phyloP scores from a whole-genome alignment of 352 stramenopile species.

The Vaucheria bursata region DNA sequence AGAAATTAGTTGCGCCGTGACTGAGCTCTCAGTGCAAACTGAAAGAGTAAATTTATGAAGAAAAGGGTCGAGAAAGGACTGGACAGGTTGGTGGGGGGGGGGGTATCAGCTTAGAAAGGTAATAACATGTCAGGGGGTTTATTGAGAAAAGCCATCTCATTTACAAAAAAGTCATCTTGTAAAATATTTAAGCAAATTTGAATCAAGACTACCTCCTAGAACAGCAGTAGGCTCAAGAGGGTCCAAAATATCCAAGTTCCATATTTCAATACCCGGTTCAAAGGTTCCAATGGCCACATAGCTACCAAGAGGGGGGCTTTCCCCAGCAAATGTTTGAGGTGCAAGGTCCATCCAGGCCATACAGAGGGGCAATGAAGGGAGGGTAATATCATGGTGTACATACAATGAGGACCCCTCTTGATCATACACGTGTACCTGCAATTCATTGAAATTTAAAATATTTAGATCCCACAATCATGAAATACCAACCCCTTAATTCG shows the following conservation, averaged over 20 bases:
- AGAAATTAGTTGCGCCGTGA: too few species aligned
- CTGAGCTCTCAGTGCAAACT: too few species aligned
- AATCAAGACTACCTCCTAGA: conserved; percentile 87
- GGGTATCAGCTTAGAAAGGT: too few species aligned
- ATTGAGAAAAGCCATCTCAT: too few species aligned
- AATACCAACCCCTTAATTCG: neutral
- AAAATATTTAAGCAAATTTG: too few species aligned
- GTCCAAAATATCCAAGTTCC: conserved; percentile 98
- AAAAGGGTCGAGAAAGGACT: too few species aligned
- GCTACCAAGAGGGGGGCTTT: conserved; percentile 62
- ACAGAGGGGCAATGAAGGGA: conserved; percentile 95
- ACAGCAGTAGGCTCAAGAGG: conserved; percentile 87
- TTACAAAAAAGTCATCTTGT: conserved; percentile 54
- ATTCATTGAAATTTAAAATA: neutral
- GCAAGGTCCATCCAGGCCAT: conserved; percentile 89
- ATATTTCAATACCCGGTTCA: conserved; percentile 98
- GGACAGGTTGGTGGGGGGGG: too few species aligned
- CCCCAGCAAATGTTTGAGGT: conserved; percentile 37
- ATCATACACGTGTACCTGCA: conserved; percentile 98
- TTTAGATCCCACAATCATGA: neutral
- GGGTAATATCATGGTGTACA: conserved; percentile 98
- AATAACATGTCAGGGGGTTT: too few species aligned
- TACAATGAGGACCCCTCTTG: conserved; percentile 91
- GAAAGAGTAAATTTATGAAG: too few species aligned
- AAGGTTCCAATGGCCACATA: conserved; percentile 99